Evolutionary conservation across 1,284 basidiomycete genomes (phyloP), one percentile per base, ranked within the genome.

Genomic region (Cryptococcus jaspeensis): DNA sequence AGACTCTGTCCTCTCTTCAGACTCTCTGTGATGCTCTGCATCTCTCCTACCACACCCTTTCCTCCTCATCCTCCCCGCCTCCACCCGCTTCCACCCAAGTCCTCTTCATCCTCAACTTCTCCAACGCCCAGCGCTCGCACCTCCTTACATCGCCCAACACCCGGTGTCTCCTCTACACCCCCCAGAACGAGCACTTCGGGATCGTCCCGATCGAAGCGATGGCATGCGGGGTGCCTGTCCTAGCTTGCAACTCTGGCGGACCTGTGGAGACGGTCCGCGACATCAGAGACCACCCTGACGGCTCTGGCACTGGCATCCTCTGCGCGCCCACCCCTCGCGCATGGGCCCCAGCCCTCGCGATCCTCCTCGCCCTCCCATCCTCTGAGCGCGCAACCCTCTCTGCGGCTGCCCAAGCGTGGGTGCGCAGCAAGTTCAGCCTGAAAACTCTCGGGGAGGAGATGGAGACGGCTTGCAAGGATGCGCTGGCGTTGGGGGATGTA

Each of bases 141-240:
- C 82, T 93, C 2, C 84, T 96, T 20, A 83, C 81, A 15, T 81
- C 84, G 1, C 71, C 84, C 0, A 62, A 82, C 1, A 90, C 89
- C 0, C 77, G 84, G 11, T 87, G 84, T 0, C 81, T 99, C 0
- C 82, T 98, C 3, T 99, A 99, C 75, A 99, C 96, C 0, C 95
- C 96, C 0, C 81, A 84, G 1, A 94, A 96, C 74, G 95, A 99
- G 72, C 95, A 99, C 75, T 96, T 99, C 72, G 95, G 95, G 1
- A 98, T 99, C 65, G 94, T 90, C 0, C 95, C 95, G 0, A 84
- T 98, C 5, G 96, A 99, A 75, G 94, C 86, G 0, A 97, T 98
- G 92, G 84, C 87, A 2, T 93, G 89, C 60, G 90, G 92, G 1
- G 74, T 98, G 0, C 92, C 93, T 0, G 89, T 99, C 0, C 76